A percentile compares a stretch with the other conserved stretches of the same genome.
Conservation (phyloP, 78 protist species). For the Planoprotostelium fungivorum region DNA sequence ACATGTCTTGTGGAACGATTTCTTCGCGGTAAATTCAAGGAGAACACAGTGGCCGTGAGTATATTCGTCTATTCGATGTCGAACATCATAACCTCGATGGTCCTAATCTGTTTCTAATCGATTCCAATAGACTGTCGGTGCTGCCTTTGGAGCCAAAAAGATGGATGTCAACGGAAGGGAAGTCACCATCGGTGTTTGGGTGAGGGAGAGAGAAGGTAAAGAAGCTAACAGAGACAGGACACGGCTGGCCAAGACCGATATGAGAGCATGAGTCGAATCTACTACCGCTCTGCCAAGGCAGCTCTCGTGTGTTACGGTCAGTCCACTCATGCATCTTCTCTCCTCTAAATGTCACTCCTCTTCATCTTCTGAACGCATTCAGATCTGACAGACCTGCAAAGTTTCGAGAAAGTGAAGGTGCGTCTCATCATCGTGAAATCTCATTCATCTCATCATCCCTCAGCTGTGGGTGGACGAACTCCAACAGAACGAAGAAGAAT, state of each 20-base stretch:
- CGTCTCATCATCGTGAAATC: background rate
- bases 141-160: conserved; percentile 8
- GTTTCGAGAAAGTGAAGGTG: conserved; percentile 7
- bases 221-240: background rate
- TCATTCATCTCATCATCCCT: background rate
- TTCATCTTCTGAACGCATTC: background rate
- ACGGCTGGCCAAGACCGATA: conserved; percentile 11
- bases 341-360: background rate
- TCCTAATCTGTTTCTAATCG: background rate
- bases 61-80: background rate
- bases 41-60: conserved; percentile 3
- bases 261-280: conserved; percentile 7
- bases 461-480: conserved; percentile 2
- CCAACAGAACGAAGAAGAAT: background rate
- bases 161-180: background rate
- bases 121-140: conserved; percentile 5
- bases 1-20: background rate
- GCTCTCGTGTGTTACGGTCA: conserved; percentile 3
- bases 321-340: background rate
- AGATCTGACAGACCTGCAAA: background rate
- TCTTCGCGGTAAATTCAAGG: conserved; percentile 5
- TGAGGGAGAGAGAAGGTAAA: background rate
- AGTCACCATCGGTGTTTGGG: conserved; percentile 8
- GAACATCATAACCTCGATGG: background rate
- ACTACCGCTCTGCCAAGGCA: conserved; percentile 10